phyloP scores from a whole-genome alignment of 331 rosid genomes.

The Rosa hybrid region DNA sequence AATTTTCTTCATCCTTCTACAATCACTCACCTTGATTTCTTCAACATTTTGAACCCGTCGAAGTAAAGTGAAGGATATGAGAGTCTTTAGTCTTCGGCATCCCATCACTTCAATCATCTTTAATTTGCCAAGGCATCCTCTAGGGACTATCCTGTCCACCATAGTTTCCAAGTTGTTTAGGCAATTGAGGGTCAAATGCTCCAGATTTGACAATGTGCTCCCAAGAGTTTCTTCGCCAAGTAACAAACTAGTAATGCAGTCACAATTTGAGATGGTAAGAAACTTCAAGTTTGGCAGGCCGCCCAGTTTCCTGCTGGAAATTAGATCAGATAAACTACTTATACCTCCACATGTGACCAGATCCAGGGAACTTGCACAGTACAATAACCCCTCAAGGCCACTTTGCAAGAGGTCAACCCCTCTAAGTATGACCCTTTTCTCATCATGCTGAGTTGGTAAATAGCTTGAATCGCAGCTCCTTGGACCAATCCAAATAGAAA shows the following conservation, averaged over 20 bases:
- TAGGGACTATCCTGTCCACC: not conserved
- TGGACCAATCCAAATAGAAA: slow-evolving; percentile 20
- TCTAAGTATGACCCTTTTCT: slow-evolving; percentile 27
- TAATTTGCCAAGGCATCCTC: slow-evolving; percentile 18
- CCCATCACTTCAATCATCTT: slow-evolving; percentile 13
- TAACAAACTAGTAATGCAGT: slow-evolving; percentile 16
- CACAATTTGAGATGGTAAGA: slow-evolving; percentile 22
- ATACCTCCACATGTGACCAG: not conserved
- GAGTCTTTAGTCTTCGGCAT: slow-evolving; percentile 19
- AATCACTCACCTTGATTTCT: slow-evolving; percentile 13
- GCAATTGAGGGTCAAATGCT: slow-evolving; percentile 14
- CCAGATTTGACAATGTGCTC: slow-evolving; percentile 18
- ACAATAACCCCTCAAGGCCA: slow-evolving; percentile 14
- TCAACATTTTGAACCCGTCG: slow-evolving; percentile 15
- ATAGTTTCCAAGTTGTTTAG: slow-evolving; percentile 15
- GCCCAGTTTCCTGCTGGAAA: not conserved
- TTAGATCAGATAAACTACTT: not conserved
- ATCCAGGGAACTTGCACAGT: slow-evolving; percentile 12
- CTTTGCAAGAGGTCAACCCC: slow-evolving; percentile 18
- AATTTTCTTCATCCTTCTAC: slow-evolving; percentile 17
- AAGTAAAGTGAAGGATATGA: slow-evolving; percentile 21
- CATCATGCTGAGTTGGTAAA: slow-evolving; percentile 15
- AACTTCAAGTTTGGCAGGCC: slow-evolving; percentile 18
- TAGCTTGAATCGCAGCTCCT: slow-evolving; percentile 7
- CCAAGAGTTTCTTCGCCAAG: not conserved